Percentiles rank a stretch among this genome's conserved stretches.
Conservation (phyloP, 805 yeast genomes). For the Trichomonascus vanleenenianus region DNA sequence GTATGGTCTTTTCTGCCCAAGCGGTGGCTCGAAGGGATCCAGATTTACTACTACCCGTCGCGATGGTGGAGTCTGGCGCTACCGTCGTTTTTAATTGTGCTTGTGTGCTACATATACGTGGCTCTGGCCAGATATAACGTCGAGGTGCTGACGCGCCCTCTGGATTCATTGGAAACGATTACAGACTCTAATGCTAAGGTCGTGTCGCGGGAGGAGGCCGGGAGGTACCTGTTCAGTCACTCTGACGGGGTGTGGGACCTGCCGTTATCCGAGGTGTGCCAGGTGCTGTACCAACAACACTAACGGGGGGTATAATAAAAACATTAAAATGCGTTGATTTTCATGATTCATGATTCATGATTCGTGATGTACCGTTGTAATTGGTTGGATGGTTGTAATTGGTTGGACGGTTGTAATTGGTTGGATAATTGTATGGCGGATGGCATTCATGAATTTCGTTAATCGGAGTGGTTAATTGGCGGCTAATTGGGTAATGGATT, state of each 20-base stretch:
- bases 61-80: conserved; percentile 85
- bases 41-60: conserved; percentile 72
- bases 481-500: neutral
- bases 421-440: too few relatives aligned
- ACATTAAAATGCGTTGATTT: too few relatives aligned
- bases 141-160: conserved; percentile 58
- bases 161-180: conserved; percentile 54
- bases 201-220: conserved; percentile 27
- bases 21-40: conserved; percentile 40
- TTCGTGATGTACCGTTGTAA: too few relatives aligned
- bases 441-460: too few relatives aligned
- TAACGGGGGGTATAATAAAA: too few relatives aligned
- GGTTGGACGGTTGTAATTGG: too few relatives aligned
- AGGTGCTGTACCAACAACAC: conserved; percentile 23
- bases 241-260: conserved; percentile 86
- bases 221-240: conserved; percentile 43
- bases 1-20: conserved; percentile 74
- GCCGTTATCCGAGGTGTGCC: conserved; percentile 42
- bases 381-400: too few relatives aligned
- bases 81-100: conserved; percentile 63
- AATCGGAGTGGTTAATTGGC: too few relatives aligned
- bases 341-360: too few relatives aligned
- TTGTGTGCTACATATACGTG: conserved; percentile 64
- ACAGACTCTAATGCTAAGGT: conserved; percentile 56
- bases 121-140: conserved; percentile 65